phyloP scores from a whole-genome alignment of 148 eudicot species.

The Pharnaceum exiguum region DNA sequence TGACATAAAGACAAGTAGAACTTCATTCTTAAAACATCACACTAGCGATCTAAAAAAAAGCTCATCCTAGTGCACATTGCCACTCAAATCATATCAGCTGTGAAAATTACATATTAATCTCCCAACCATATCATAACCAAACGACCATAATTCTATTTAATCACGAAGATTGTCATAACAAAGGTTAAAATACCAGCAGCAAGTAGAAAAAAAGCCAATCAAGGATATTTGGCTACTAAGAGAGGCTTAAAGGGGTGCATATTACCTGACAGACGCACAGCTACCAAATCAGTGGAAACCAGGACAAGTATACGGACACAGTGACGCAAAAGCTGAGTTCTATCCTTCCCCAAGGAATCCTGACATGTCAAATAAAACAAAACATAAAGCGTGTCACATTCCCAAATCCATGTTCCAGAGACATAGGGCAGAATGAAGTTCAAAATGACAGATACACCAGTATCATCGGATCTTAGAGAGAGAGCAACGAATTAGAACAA shows the following conservation, averaged over 20 bases:
- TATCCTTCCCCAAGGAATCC: conserved; percentile 99
- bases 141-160: neutral
- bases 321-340: conserved; percentile 95
- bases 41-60: neutral
- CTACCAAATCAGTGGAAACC: conserved; percentile 86
- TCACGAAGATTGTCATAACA: neutral
- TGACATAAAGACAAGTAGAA: too few species aligned
- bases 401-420: neutral
- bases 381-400: neutral
- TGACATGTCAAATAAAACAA: conserved; percentile 23
- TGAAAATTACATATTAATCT: too few species aligned
- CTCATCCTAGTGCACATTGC: too few species aligned
- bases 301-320: conserved; percentile 90
- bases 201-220: neutral
- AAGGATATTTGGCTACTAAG: neutral
- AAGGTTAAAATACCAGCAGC: neutral
- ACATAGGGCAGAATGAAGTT: too few species aligned
- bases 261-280: conserved; percentile 93
- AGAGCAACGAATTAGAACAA: too few species aligned
- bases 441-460: too few species aligned
- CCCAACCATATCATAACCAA: neutral
- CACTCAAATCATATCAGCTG: too few species aligned
- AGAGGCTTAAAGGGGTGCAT: conserved; percentile 5
- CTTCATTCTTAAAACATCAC: neutral
- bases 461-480: conserved; percentile 24